Base-by-base conservation (phyloP, 106 monocot species). In the Gastrodia elata region DNA sequence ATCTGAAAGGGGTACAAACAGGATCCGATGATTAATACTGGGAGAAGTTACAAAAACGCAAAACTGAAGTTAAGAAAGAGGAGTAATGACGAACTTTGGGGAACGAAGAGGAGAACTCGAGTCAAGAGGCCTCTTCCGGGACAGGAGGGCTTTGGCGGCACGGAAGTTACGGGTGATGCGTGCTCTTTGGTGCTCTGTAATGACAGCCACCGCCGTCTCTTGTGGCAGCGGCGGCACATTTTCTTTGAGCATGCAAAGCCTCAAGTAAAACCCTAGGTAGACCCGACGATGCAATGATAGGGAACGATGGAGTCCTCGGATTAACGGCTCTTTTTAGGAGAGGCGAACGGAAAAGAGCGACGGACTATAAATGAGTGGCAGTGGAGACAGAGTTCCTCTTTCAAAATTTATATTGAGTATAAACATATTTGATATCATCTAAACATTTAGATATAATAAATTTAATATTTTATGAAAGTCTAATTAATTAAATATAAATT, bases 131-230 rank as follows among this genome's bases (percentile, higher is more conserved):
- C 86, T 70, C 70, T 86, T 89, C 44, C 81, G 75, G 57, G 61
- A 38, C 49, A 82, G 58, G 35, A 77, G 79, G 5, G 82, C 39
- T 74, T 89, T 86, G 3, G 86, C 74, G 49, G 81, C 76, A 44
- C 77, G 74, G 70, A 84, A 89, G 68, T 59, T 77, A 39, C 49
- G 61, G 49, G 80, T 70, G 73, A 89, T 83, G 11, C 72, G 77
- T n/a, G 64, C 30, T 15, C 74, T 65, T 57, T 72, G 73, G n/a
- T 84, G 71, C 38, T 76, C 81, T 34, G 68, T 71, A 43, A 73
- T 55, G 28, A 30, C 8, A 24, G 28, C 11, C 36, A 35, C 38
- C 28, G 75, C 18, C 13, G 18, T 18, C 61, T 61, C 61, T 15
- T 32, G 20, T 9, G 40, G 75, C 42, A 22, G 39, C 32, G 40